phyloP scores from a whole-genome alignment of 148 eudicot genomes.

The Linanthus parryae region DNA sequence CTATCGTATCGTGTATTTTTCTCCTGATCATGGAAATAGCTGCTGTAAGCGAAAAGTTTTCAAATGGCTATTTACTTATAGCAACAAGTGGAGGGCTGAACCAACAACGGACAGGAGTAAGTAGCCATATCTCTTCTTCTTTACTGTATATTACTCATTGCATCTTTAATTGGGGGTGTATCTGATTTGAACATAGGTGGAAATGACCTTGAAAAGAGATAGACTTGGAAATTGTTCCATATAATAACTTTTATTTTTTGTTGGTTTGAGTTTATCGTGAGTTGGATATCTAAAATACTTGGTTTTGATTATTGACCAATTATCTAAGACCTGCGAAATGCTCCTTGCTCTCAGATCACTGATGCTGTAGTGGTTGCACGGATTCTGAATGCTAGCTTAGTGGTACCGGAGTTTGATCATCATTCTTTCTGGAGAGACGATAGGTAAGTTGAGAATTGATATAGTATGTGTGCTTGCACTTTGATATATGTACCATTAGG shows the following conservation, averaged over 20 bases:
- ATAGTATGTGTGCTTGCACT: neutral
- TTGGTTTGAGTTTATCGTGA: too few relatives aligned
- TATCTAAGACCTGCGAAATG: slow-evolving; percentile 10
- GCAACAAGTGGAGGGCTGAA: slow-evolving; percentile 97
- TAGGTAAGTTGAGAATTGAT: slow-evolving; percentile 40
- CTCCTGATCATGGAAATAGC: slow-evolving; percentile 38
- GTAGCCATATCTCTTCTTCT: slow-evolving; percentile 35
- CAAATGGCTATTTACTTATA: slow-evolving; percentile 91
- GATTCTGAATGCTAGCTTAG: slow-evolving; percentile 87
- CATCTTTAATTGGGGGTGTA: neutral
- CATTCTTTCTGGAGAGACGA: slow-evolving; percentile 94
- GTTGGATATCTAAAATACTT: neutral
- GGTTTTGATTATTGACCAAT: neutral
- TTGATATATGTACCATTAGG: neutral
- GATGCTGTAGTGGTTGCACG: slow-evolving; percentile 97
- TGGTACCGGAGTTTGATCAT: slow-evolving; percentile 90
- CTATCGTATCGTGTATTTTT: neutral
- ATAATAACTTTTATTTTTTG: too few relatives aligned
- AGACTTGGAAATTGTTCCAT: too few relatives aligned
- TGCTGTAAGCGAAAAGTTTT: slow-evolving; percentile 47
- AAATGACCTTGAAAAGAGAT: too few relatives aligned
- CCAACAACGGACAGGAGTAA: slow-evolving; percentile 97
- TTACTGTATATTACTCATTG: neutral
- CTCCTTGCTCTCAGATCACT: slow-evolving; percentile 55
- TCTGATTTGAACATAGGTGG: neutral